Base-by-base conservation (phyloP, 75 land plant genomes). In the Cryptomeria japonica region DNA sequence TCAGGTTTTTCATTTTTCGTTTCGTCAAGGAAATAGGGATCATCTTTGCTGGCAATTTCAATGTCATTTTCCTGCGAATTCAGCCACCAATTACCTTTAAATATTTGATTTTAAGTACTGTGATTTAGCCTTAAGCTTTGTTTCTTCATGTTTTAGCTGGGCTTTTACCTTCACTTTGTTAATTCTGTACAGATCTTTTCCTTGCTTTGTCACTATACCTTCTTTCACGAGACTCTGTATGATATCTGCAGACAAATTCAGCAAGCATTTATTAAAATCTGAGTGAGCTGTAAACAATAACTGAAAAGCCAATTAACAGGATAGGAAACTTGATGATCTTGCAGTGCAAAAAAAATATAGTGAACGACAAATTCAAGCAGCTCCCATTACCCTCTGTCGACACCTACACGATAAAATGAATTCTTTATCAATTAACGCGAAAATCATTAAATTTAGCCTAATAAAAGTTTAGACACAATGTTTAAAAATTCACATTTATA, bases 211-310 rank as follows among this genome's bases (percentile, higher is more conserved):
- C 46, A 96, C 53, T 55, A 93, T 9, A 37, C 92, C 96, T 86
- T 96, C 94, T 42, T 92, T 89, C 19, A 94, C 80, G 72, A 96
- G 92, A 70, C 89, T 92, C 25, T 86, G 89, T 87, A 95, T 56
- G 72, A 95, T 91, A 85, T 93, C 97, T 96, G 82, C 80, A 90
- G 38, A 36, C 36, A 41, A 41, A 68, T 34, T 36, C 61, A 32
- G 19, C 10, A 58, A 34, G 42, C 37, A 86, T 25, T 25, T 22
- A 80, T 32, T 75, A 75, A 34, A 73, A 75, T 34, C 37, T 34
- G 37, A 34, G 77, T 34, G 13, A 32, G 34, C 34, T 75, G 37
- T 75, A 75, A 34, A 75, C 3, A 75, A 32, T 12, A 34, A 32
- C 14, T 38, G 32, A 32, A 34, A 75, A 75, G 13, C 34, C 37